These are phyloP conservation scores for Phymatotrichopsis omnivora DNA, from an alignment of 2,329 filamentous ascomycete species.

Conservation along the genomic window DNA sequence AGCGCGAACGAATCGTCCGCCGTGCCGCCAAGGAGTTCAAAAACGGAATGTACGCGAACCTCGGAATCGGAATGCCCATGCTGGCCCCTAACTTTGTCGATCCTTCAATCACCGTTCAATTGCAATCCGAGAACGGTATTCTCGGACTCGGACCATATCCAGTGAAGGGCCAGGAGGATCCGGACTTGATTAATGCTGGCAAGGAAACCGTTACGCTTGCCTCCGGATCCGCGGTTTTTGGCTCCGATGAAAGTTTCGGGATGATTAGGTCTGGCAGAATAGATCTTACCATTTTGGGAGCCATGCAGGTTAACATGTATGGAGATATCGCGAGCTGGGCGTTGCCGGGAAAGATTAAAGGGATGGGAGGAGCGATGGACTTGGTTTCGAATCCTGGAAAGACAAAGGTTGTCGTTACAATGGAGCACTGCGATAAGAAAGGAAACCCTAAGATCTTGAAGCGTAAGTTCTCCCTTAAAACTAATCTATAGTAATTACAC, in stretches of 20 bases:
- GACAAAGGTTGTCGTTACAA: constrained; percentile 63
- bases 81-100: constrained; percentile 70
- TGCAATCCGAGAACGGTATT: constrained; percentile 80
- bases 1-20: constrained; percentile 61
- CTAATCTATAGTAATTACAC: no score
- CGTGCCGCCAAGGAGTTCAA: constrained; percentile 73
- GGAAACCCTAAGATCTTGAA: constrained; percentile 57
- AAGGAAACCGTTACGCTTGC: constrained; percentile 79
- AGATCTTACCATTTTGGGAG: constrained; percentile 72
- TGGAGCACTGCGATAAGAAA: constrained; percentile 59
- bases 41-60: constrained; percentile 64
- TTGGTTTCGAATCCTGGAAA: constrained; percentile 59
- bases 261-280: constrained; percentile 83
- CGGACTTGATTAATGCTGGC: constrained; percentile 59
- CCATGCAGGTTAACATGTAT: constrained; percentile 66
- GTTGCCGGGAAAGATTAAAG: constrained; percentile 82
- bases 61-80: constrained; percentile 77
- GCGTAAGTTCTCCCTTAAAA: constrained; percentile 25
- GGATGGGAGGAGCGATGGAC: constrained; percentile 74
- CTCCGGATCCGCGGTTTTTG: constrained; percentile 66
- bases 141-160: constrained; percentile 76
- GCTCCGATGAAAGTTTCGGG: constrained; percentile 69
- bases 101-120: constrained; percentile 59
- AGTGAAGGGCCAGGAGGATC: constrained; percentile 58
- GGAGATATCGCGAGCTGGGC: constrained; percentile 84